A percentile compares a stretch with the other conserved stretches of the same genome.
Conservation (phyloP, 768 basidiomycete species). For the Phanerodontia chrysosporium region DNA sequence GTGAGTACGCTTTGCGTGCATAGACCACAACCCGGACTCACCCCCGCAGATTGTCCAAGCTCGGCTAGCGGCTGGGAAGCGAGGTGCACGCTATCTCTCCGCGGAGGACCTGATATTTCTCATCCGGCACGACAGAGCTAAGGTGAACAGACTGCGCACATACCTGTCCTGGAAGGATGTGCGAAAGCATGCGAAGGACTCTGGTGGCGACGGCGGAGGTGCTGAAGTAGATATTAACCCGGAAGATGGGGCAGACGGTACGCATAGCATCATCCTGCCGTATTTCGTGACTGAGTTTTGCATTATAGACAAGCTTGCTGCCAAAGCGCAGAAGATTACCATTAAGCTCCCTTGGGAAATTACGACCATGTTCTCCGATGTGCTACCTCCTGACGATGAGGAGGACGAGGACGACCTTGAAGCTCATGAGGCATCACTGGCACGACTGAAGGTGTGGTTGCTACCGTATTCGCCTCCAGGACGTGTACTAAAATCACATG, state of each 20-base stretch:
- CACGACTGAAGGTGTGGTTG: slow-evolving; percentile 72
- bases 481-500: not conserved
- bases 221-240: slow-evolving; percentile 72
- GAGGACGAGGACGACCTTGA: slow-evolving; percentile 96
- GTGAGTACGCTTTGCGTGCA: slow-evolving; percentile 35
- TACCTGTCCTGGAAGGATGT: slow-evolving; percentile 98
- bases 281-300: not conserved
- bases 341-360: slow-evolving; percentile 98
- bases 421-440: slow-evolving; percentile 91
- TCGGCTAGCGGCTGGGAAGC: slow-evolving; percentile 72
- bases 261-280: slow-evolving; percentile 14
- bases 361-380: slow-evolving; percentile 86
- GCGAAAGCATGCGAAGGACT: slow-evolving; percentile 90
- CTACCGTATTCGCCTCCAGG: too few species aligned
- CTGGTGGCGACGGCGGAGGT: slow-evolving; percentile 74
- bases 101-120: slow-evolving; percentile 96
- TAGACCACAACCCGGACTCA: not conserved
- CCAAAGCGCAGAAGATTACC: slow-evolving; percentile 89
- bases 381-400: slow-evolving; percentile 88
- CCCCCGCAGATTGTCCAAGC: slow-evolving; percentile 80
- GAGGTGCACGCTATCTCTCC: slow-evolving; percentile 80
- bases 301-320: slow-evolving; percentile 63
- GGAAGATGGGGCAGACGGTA: slow-evolving; percentile 82
- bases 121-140: slow-evolving; percentile 89
- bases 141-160: slow-evolving; percentile 88